These are phyloP conservation scores for Carex littledalei DNA, from an alignment of 176 grass and related monocot genomes.

Conservation along the genomic window DNA sequence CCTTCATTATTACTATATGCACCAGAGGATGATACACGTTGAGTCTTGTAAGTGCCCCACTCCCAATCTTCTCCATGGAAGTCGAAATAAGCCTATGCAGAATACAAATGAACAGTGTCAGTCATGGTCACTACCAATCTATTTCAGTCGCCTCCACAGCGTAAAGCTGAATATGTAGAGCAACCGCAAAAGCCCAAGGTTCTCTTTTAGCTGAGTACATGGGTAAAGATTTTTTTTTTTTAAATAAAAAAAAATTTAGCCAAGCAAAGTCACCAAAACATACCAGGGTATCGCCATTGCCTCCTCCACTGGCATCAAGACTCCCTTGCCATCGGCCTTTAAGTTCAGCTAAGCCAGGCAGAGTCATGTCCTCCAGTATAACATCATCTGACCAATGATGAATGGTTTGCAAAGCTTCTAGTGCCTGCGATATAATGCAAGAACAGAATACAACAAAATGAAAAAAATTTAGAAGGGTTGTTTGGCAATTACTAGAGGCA, in stretches of 20 bases:
- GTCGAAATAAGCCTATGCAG: conserved; percentile 79
- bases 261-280: conserved; percentile 20
- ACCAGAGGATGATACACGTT: conserved; percentile 75
- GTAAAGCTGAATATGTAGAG: neutral
- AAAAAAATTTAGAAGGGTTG: neutral
- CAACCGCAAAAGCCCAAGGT: neutral
- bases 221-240: neutral
- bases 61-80: conserved; percentile 99
- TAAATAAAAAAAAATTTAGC: neutral
- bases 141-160: neutral
- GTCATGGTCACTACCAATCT: neutral
- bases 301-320: conserved; percentile 95
- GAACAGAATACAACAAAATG: neutral
- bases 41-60: conserved; percentile 89
- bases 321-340: conserved; percentile 90
- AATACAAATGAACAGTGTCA: conserved; percentile 3
- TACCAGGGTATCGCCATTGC: conserved; percentile 96
- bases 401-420: conserved; percentile 76
- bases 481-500: neutral
- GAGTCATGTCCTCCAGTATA: conserved; percentile 80
- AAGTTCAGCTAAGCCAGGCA: conserved; percentile 92
- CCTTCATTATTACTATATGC: conserved; percentile 94
- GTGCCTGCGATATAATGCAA: conserved; percentile 1
- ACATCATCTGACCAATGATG: conserved; percentile 64
- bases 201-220: neutral